Evolutionary conservation across 768 basidiomycete species (phyloP).

Genomic region (Heimioporus sp.): DNA sequence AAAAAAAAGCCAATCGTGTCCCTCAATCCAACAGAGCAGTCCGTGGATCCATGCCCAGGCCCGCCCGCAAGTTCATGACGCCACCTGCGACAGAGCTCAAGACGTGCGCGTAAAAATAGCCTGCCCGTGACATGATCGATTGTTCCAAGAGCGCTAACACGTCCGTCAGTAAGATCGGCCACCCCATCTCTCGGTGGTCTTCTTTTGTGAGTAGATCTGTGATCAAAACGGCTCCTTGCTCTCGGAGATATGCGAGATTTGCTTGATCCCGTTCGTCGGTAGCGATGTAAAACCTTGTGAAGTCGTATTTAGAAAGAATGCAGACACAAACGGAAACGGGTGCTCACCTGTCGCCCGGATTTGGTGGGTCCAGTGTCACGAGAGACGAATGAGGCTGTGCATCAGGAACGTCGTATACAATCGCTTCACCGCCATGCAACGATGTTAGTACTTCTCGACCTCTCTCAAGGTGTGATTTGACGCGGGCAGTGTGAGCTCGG

Average conservation of each 20-base stretch:
- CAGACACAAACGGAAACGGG: too few relatives aligned
- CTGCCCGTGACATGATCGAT: constrained; percentile 32
- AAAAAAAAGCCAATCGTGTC: background rate
- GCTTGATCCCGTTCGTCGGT: constrained; percentile 41
- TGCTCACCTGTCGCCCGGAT: constrained; percentile 21
- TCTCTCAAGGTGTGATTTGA: constrained; percentile 24
- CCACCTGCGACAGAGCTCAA: constrained; percentile 42
- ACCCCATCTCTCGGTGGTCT: constrained; percentile 38
- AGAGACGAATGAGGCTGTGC: constrained; percentile 15
- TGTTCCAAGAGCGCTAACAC: constrained; percentile 44
- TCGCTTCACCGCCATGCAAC: constrained; percentile 18
- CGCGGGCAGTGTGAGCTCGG: constrained; percentile 31
- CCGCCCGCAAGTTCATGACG: constrained; percentile 40
- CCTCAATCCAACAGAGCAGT: constrained; percentile 37
- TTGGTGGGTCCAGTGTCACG: constrained; percentile 24
- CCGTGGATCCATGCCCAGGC: constrained; percentile 38
- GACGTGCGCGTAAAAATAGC: constrained; percentile 42
- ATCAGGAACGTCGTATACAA: constrained; percentile 22
- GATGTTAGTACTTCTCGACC: constrained; percentile 17
- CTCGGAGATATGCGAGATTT: constrained; percentile 30
- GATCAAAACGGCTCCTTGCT: constrained; percentile 39
- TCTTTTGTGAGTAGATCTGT: constrained; percentile 42
- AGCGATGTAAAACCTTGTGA: constrained; percentile 33
- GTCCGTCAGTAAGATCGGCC: constrained; percentile 43
- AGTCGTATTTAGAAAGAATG: background rate